Base-by-base conservation (phyloP, 306 rosid genomes). In the Vigna radiata region DNA sequence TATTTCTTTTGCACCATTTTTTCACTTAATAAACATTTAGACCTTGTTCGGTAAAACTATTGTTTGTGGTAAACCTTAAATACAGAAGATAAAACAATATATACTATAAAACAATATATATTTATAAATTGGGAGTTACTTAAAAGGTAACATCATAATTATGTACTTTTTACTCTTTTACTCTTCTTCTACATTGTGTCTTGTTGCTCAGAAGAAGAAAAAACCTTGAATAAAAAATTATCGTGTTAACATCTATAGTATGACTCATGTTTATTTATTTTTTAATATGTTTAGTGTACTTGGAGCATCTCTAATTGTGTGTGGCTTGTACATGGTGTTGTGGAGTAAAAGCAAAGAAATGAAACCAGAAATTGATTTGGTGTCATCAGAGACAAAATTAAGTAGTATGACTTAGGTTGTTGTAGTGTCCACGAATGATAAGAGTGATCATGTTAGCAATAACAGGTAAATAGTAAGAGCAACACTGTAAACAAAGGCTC, bases 321-420 rank as follows among this genome's bases (percentile, higher is more conserved):
- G 65, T 19, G 77, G 77, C 5, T 8, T 72, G 15, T 19, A 54
- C 48, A 9, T 29, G 46, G n/a, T 70, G 75, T 7, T 70, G 18
- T 72, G 53, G 65, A 65, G 76, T 53, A 72, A 72, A 37, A 72
- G 39, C 39, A 54, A 54, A 54, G 39, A 53, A 72, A 37, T 2
- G 8, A 54, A 13, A 25, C 9, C 11, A 15, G 3, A 11, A 12
- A 6, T 15, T 54, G 2, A 33, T 2, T 52, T 53, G 50, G 27
- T 2, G 27, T 25, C 27, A 25, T 25, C 27, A 25, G 5, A 43
- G 13, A 43, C 1, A 43, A 14, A 33, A n/a, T 6, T 53, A 2
- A 33, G 43, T 25, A 33, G 43, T 25, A 25, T 3, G 1, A n/a
- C n/a, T 29, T 31, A 50, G 17, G 61, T 18, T 54, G 65, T 13